Percentiles rank a stretch among this genome's conserved stretches.
These are phyloP conservation scores for Colletotrichum sp. DNA, from an alignment of 2,329 filamentous ascomycete genomes.

Conservation along the genomic window DNA sequence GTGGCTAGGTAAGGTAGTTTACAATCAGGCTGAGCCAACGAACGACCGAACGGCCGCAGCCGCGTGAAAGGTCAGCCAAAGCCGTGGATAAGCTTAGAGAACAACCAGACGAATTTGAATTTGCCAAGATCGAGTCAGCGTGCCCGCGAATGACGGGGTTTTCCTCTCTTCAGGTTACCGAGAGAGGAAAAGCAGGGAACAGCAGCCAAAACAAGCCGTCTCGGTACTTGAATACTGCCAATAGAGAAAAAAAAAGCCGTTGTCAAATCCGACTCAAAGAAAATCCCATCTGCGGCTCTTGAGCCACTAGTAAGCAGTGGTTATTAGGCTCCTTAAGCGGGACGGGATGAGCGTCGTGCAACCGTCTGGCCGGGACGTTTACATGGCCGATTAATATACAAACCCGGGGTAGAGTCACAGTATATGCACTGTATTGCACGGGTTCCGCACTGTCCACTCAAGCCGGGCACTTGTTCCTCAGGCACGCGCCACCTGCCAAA, in stretches of 20 bases:
- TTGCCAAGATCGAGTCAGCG: neutral
- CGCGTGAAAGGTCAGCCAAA: neutral
- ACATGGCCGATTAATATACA: neutral
- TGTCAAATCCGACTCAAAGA: neutral
- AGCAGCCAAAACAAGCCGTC: neutral
- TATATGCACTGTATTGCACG: neutral
- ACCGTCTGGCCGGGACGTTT: neutral
- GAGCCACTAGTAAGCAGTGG: neutral
- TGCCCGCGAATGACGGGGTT: neutral
- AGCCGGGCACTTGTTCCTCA: constrained; percentile 5
- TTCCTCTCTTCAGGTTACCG: neutral
- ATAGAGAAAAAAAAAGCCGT: neutral
- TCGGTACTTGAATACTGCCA: neutral
- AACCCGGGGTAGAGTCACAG: neutral
- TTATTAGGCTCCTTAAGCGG: neutral
- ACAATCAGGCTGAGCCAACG: neutral
- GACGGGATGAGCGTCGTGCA: neutral
- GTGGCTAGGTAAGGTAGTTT: neutral
- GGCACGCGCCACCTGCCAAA: constrained; percentile 9
- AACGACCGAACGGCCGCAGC: neutral
- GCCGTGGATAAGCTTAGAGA: neutral
- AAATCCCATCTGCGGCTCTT: neutral
- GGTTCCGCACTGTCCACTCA: neutral
- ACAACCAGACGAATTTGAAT: neutral
- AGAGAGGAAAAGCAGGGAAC: neutral